Conservation (phyloP, 2,329 filamentous ascomycete species). For the Diaporthe capsici region DNA sequence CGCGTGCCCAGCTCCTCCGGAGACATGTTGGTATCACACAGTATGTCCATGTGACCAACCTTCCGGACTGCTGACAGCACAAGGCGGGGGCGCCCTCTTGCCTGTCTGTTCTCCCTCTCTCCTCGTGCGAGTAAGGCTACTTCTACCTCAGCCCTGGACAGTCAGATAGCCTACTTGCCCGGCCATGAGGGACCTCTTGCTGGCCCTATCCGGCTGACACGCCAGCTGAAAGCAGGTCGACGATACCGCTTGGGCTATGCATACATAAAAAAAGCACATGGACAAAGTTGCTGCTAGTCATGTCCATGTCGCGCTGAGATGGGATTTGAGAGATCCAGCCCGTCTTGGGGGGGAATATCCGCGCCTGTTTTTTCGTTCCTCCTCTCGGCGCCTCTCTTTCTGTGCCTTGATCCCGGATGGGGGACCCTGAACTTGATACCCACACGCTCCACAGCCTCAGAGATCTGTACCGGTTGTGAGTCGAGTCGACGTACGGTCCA, state of each 20-base stretch:
- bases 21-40: not conserved
- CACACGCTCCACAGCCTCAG: slow-evolving; percentile 21
- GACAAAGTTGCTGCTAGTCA: slow-evolving; percentile 2
- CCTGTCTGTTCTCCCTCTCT: not conserved
- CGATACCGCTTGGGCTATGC: not conserved
- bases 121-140: not conserved
- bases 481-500: slow-evolving; percentile 21
- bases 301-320: not conserved
- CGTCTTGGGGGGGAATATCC: not conserved
- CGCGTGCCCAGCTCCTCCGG: not conserved
- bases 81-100: not conserved
- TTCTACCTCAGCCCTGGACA: not conserved
- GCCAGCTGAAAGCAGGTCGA: not conserved
- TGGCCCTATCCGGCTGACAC: not conserved
- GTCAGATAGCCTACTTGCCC: not conserved
- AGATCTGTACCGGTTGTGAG: slow-evolving; percentile 22
- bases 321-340: slow-evolving; percentile 4
- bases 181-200: not conserved
- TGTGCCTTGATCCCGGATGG: slow-evolving; percentile 2
- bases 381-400: not conserved
- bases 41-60: not conserved
- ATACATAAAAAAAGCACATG: not conserved
- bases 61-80: not conserved
- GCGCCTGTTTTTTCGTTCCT: slow-evolving; percentile 2
- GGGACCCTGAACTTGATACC: slow-evolving; percentile 21